A percentile compares a stretch with the other conserved stretches of the same genome.
Conservation (phyloP, 306 rosid species). For the Neltuma alba region DNA sequence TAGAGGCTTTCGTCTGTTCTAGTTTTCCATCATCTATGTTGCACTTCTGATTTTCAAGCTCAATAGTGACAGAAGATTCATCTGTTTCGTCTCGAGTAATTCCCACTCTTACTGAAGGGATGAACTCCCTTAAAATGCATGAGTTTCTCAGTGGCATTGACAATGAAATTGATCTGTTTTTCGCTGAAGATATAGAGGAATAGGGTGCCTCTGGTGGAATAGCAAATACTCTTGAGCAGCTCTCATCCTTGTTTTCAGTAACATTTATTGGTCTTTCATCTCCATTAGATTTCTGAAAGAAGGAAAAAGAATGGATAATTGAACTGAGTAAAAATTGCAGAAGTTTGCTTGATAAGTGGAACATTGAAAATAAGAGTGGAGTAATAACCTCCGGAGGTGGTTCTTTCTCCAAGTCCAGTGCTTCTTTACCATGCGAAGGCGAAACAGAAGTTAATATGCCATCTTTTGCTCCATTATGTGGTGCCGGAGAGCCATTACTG, state of each 20-base stretch:
- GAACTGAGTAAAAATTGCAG: slow-evolving; percentile 24
- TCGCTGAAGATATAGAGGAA: slow-evolving; percentile 66
- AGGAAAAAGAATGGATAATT: slow-evolving; percentile 26
- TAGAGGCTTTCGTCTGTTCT: slow-evolving; percentile 52
- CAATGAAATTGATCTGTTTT: slow-evolving; percentile 45
- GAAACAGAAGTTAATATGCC: slow-evolving; percentile 62
- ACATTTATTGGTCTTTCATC: slow-evolving; percentile 53
- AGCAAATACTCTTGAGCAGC: slow-evolving; percentile 54
- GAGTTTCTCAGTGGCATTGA: slow-evolving; percentile 48
- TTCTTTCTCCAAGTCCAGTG: slow-evolving; percentile 72
- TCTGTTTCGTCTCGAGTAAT: slow-evolving; percentile 48
- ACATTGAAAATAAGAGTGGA: slow-evolving; percentile 14
- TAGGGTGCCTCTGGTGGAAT: slow-evolving; percentile 57
- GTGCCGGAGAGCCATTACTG: slow-evolving; percentile 44
- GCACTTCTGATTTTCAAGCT: slow-evolving; percentile 57
- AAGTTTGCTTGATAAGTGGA: neutral
- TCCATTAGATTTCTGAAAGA: slow-evolving; percentile 54
- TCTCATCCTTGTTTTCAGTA: slow-evolving; percentile 60
- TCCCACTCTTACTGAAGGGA: slow-evolving; percentile 63
- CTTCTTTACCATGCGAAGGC: slow-evolving; percentile 55
- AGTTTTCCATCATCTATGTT: slow-evolving; percentile 48
- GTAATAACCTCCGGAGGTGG: slow-evolving; percentile 67
- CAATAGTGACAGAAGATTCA: slow-evolving; percentile 50
- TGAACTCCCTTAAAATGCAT: slow-evolving; percentile 55
- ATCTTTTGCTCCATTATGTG: slow-evolving; percentile 63